Base-by-base conservation (phyloP, 495 filamentous ascomycete species). In the Jackrogersella multiformis region DNA sequence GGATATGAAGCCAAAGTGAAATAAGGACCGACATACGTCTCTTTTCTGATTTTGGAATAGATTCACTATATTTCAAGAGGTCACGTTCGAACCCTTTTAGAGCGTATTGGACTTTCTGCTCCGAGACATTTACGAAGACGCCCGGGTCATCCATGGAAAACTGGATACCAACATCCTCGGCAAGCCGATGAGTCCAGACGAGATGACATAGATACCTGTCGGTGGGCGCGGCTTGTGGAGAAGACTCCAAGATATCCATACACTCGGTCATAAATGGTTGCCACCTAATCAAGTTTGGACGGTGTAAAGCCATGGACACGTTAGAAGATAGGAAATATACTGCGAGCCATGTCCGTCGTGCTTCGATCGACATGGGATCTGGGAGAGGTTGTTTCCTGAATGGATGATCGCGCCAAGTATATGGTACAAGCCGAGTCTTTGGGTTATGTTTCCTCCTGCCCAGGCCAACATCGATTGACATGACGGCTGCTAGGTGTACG, bases 381-480 rank as follows among this genome's bases (percentile, higher is more conserved):
- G 84, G 81, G 8, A 80, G 77, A 6, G 79, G 71, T 0, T 79
- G 75, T 61, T 83, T 84, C 9, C 81, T 73, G 71, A 81, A 79
- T 0, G 82, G 80, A 28, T 81, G 77, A 32, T 85, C 81, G 20
- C 77, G 77, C 79, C 80, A 84, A 20, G 77, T 77, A 56, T 66
- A 68, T 24, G 70, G 75, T 49, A 74, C 73, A 64, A 79, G 78
- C 57, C 68, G 74, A 23, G 72, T 76, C 67, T 74, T 69, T 7
- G 72, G 69, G 64, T 78, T 73, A 51, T 79, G 79, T 70, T 78
- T 79, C 69, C 80, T 83, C 51, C 83, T 84, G 6, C 92, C 89
- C 28, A 98, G 84, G 0, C 93, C 94, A 38, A 97, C 83, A 72
- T 99, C 95, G 68, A 97, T 88, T 10, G 88, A 91, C 87, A 97